A percentile compares a stretch with the other conserved stretches of the same genome.
These are phyloP conservation scores for Neofusicoccum parvum DNA, from an alignment of 2,329 filamentous ascomycete species.

Conservation along the genomic window DNA sequence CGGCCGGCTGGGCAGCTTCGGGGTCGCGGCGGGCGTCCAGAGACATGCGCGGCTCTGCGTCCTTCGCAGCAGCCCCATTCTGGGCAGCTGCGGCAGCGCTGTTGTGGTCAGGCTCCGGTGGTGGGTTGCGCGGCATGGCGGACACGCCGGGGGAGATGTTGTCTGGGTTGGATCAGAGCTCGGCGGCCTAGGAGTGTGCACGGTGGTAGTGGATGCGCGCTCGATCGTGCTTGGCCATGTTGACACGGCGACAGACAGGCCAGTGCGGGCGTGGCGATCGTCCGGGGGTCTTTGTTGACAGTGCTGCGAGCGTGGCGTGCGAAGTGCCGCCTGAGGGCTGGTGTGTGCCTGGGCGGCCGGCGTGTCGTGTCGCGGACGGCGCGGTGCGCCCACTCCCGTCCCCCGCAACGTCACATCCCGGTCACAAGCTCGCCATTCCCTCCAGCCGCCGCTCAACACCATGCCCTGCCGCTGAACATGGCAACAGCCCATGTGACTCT, in stretches of 20 bases:
- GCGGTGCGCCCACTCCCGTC: background rate
- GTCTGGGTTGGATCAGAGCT: background rate
- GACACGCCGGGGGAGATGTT: background rate
- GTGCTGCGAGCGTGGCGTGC: background rate
- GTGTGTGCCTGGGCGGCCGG: background rate
- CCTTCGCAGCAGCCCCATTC: background rate
- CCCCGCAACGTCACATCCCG: conserved; percentile 19
- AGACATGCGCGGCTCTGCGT: background rate
- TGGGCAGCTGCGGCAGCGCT: background rate
- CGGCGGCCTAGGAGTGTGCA: conserved; percentile 5
- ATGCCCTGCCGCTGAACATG: conserved; percentile 19
- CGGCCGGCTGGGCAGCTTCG: background rate
- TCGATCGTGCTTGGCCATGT: background rate
- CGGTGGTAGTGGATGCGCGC: background rate
- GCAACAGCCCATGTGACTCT: conserved; percentile 18
- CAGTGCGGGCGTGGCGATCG: conserved; percentile 10
- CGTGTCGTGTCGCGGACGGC: background rate
- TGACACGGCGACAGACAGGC: background rate
- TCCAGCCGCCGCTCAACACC: conserved; percentile 10
- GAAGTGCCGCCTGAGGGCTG: background rate
- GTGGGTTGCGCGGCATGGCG: conserved; percentile 6
- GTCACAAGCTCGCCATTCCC: conserved; percentile 20
- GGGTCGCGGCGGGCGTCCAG: conserved; percentile 7
- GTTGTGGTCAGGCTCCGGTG: background rate
- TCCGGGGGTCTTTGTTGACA: background rate